Conservation (phyloP, 352 stramenopile genomes). For the Blastocystis sp. region DNA sequence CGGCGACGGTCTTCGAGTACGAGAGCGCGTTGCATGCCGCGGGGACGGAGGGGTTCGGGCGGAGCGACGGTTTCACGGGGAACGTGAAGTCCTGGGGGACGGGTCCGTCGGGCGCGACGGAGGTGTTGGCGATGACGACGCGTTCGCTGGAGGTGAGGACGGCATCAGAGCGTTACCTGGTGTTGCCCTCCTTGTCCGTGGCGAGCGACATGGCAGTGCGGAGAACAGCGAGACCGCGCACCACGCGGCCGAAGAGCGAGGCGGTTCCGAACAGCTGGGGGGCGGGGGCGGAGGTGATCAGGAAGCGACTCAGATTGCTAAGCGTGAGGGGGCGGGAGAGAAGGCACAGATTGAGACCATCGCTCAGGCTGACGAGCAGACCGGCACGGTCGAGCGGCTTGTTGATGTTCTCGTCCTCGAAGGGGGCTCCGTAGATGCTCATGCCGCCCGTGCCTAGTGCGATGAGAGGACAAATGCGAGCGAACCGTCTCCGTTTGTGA, state of each 20-base stretch:
- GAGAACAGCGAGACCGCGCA: slow-evolving; percentile 56
- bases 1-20: not conserved
- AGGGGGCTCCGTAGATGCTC: slow-evolving; percentile 73
- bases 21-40: slow-evolving; percentile 29
- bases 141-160: not conserved
- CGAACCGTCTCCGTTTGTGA: slow-evolving; percentile 44
- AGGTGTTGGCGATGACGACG: slow-evolving; percentile 60
- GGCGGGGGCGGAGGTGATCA: slow-evolving; percentile 62
- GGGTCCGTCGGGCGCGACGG: slow-evolving; percentile 21
- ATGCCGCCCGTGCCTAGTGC: slow-evolving; percentile 53
- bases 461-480: not conserved
- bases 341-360: slow-evolving; percentile 65
- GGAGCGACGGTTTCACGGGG: slow-evolving; percentile 19
- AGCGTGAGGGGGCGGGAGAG: not conserved
- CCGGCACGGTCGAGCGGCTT: slow-evolving; percentile 52
- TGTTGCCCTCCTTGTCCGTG: not conserved
- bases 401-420: slow-evolving; percentile 72
- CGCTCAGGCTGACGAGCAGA: slow-evolving; percentile 49
- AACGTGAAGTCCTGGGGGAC: slow-evolving; percentile 72
- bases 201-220: slow-evolving; percentile 29
- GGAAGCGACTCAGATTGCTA: slow-evolving; percentile 70
- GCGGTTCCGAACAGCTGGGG: slow-evolving; percentile 2
- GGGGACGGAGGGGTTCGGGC: slow-evolving; percentile 58
- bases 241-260: slow-evolving; percentile 51
- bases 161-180: not conserved